These are phyloP conservation scores for Tephrocybe sp. DNA, from an alignment of 768 basidiomycete species.

Conservation along the genomic window DNA sequence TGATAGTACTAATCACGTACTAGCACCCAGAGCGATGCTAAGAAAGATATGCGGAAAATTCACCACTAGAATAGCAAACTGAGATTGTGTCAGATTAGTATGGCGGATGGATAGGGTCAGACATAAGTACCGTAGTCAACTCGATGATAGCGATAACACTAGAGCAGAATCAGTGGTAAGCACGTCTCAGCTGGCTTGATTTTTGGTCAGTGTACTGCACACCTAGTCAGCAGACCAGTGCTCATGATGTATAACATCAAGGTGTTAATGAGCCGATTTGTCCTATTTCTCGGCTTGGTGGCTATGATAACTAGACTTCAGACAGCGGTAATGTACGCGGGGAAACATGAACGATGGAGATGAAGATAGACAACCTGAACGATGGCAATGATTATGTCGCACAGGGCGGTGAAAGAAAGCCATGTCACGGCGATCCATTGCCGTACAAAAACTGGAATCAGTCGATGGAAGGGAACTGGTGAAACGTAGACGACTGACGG, in stretches of 20 bases:
- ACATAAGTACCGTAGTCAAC: background rate
- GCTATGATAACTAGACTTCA: background rate
- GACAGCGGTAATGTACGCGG: background rate
- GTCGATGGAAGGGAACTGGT: too few species aligned
- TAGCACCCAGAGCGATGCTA: background rate
- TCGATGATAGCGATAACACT: background rate
- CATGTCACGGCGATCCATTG: constrained; percentile 4
- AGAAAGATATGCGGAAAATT: constrained; percentile 1
- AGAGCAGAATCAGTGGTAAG: background rate
- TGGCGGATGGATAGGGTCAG: background rate
- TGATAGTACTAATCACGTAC: background rate
- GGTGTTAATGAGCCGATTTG: constrained; percentile 1
- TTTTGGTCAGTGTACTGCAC: too few species aligned
- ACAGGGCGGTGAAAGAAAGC: constrained; percentile 1
- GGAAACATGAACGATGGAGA: background rate
- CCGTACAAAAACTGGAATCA: too few species aligned
- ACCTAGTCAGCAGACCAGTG: constrained; percentile 5
- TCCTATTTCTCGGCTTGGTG: background rate
- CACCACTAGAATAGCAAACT: background rate
- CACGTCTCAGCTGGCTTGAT: too few species aligned
- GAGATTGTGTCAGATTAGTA: background rate
- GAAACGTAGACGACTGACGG: background rate
- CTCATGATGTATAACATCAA: constrained; percentile 5
- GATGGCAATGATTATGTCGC: background rate
- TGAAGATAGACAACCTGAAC: constrained; percentile 1